These are phyloP conservation scores for Schizophyllum amplum DNA, from an alignment of 1,284 basidiomycete species.

Conservation along the genomic window DNA sequence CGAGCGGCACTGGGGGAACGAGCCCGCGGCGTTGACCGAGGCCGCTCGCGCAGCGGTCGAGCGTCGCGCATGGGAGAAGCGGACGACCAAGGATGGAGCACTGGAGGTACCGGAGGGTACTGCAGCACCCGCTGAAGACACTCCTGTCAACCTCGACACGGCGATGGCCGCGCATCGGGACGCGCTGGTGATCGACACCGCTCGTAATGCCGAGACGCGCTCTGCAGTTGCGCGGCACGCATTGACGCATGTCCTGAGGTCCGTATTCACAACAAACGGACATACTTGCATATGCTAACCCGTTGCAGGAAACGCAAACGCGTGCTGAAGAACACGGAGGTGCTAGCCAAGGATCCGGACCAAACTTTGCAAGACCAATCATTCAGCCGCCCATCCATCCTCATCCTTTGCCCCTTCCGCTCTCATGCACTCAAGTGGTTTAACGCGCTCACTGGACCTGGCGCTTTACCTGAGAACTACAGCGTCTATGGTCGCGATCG, in stretches of 20 bases:
- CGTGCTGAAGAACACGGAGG: conserved; percentile 93
- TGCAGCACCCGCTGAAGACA: background rate
- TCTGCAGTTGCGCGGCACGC: conserved; percentile 69
- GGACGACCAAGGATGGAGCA: background rate
- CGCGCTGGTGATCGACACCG: conserved; percentile 18
- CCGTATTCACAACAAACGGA: conserved; percentile 14
- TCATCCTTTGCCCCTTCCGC: conserved; percentile 89
- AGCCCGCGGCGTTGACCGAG: background rate
- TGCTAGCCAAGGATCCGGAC: conserved; percentile 51
- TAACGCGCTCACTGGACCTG: conserved; percentile 54
- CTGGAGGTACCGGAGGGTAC: background rate
- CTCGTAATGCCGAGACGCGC: conserved; percentile 60
- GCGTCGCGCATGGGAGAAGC: background rate
- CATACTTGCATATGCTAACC: conserved; percentile 11
- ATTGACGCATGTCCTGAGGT: conserved; percentile 85
- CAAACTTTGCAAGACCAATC: conserved; percentile 85
- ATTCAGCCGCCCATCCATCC: conserved; percentile 92
- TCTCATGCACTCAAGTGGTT: conserved; percentile 81
- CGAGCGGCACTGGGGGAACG: background rate
- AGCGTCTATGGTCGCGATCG: conserved; percentile 76
- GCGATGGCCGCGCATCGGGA: background rate
- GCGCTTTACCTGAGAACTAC: conserved; percentile 81
- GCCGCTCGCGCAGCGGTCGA: background rate
- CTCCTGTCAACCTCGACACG: background rate
- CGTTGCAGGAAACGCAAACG: conserved; percentile 75